A percentile compares a stretch with the other conserved stretches of the same genome.
Evolutionary conservation across 495 filamentous ascomycete genomes (phyloP).

Genomic region (Hypomontagnella monticulosa): DNA sequence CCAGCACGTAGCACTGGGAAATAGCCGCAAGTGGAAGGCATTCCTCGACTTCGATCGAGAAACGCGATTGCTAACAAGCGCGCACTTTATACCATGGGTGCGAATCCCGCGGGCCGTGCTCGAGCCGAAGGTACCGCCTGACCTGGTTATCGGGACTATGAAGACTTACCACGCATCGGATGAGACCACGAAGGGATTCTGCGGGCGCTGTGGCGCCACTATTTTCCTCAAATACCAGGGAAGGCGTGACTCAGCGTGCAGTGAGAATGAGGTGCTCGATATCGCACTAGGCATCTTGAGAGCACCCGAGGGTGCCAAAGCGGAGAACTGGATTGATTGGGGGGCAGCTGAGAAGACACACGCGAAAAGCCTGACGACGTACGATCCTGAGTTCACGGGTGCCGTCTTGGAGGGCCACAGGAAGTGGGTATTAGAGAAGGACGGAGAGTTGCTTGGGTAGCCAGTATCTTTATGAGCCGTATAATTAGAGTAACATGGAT

Average conservation of each 20-base stretch:
- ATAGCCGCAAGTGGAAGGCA: slow-evolving; percentile 62
- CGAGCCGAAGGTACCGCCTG: slow-evolving; percentile 48
- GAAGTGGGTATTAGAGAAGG: slow-evolving; percentile 37
- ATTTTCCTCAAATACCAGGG: slow-evolving; percentile 55
- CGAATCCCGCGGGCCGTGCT: slow-evolving; percentile 66
- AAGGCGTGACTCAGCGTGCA: slow-evolving; percentile 10
- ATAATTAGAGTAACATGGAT: too few relatives aligned
- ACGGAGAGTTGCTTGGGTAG: slow-evolving; percentile 1
- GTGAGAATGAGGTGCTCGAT: slow-evolving; percentile 53
- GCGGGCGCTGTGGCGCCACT: slow-evolving; percentile 68
- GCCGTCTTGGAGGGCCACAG: slow-evolving; percentile 37
- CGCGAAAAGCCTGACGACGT: slow-evolving; percentile 26
- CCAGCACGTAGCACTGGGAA: slow-evolving; percentile 26
- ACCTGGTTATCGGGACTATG: slow-evolving; percentile 61
- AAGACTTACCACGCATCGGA: slow-evolving; percentile 63
- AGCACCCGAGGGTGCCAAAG: slow-evolving; percentile 60
- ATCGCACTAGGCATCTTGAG: slow-evolving; percentile 64
- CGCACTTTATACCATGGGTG: slow-evolving; percentile 70
- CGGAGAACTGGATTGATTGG: slow-evolving; percentile 55
- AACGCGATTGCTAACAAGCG: slow-evolving; percentile 67
- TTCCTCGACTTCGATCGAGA: slow-evolving; percentile 67
- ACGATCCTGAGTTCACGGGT: slow-evolving; percentile 41
- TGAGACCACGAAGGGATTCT: slow-evolving; percentile 67
- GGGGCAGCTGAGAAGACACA: slow-evolving; percentile 39
- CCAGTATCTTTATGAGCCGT: too few relatives aligned